Evolutionary conservation across 1,139 yeast species (phyloP).

Genomic region (Zhuliangozyma blackwelliae): DNA sequence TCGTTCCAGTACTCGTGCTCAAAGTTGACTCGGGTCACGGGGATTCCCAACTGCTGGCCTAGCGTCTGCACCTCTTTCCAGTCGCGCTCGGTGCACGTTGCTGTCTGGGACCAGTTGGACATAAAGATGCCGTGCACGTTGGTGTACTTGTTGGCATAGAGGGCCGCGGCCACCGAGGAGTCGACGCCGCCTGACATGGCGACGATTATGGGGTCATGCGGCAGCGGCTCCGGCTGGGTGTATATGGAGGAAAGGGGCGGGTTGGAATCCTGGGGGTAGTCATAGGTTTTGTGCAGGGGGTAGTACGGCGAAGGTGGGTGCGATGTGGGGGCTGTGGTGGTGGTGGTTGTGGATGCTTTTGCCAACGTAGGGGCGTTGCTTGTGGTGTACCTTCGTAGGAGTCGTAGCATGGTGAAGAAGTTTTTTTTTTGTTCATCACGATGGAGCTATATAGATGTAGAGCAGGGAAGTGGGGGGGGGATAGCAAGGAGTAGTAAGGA

Average conservation of each 20-base stretch:
- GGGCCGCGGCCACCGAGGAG: conserved; percentile 83
- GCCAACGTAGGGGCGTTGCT: no score
- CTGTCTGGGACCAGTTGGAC: conserved; percentile 83
- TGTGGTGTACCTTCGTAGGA: background rate
- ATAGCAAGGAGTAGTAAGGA: no score
- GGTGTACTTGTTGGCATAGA: conserved; percentile 48
- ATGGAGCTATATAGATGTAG: no score
- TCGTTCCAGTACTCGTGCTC: conserved; percentile 90
- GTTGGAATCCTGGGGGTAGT: conserved; percentile 1
- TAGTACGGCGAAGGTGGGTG: conserved; percentile 9
- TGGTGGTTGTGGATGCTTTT: no score
- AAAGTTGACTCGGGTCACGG: conserved; percentile 74
- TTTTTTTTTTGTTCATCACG: no score
- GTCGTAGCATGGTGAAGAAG: background rate
- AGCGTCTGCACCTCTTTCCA: conserved; percentile 80
- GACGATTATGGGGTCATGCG: conserved; percentile 60
- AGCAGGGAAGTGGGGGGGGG: no score
- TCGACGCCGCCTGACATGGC: conserved; percentile 99
- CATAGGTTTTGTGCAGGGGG: conserved; percentile 4
- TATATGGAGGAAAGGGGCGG: conserved; percentile 8
- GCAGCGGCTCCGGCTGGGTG: conserved; percentile 42
- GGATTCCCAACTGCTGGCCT: conserved; percentile 56
- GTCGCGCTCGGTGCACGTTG: conserved; percentile 77
- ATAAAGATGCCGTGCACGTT: conserved; percentile 79
- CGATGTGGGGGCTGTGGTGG: conserved; percentile 1